phyloP scores from a whole-genome alignment of 2,329 filamentous ascomycete genomes.

The Xylaria sp. region DNA sequence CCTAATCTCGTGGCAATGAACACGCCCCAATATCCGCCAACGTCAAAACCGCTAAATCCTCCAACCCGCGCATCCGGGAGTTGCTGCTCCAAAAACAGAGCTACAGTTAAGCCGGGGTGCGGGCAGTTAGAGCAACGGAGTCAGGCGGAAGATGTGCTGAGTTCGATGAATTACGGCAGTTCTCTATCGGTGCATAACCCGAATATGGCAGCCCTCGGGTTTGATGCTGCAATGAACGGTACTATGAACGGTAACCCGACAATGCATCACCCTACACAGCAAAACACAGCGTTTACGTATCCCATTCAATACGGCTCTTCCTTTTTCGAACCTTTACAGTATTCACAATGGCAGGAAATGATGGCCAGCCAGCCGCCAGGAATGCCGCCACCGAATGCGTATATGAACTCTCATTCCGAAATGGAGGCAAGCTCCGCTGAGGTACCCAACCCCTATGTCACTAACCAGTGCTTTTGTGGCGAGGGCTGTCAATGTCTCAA shows the following conservation, averaged over 20 bases:
- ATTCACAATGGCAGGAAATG: constrained; percentile 25
- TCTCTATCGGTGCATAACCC: constrained; percentile 12
- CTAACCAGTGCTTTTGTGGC: constrained; percentile 56
- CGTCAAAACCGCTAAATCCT: constrained; percentile 14
- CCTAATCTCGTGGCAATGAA: constrained; percentile 20
- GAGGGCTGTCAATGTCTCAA: constrained; percentile 62
- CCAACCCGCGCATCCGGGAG: constrained; percentile 18
- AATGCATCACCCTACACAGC: constrained; percentile 16
- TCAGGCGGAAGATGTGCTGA: constrained; percentile 12
- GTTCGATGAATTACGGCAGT: constrained; percentile 19
- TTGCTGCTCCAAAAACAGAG: constrained; percentile 21
- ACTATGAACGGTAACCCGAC: constrained; percentile 7
- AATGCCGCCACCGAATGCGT: constrained; percentile 9
- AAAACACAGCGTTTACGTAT: constrained; percentile 16
- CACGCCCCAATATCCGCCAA: constrained; percentile 21
- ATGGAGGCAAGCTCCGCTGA: constrained; percentile 4
- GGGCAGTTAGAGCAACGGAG: constrained; percentile 13
- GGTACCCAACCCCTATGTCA: constrained; percentile 3
- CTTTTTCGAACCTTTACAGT: constrained; percentile 23
- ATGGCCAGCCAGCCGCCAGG: constrained; percentile 15
- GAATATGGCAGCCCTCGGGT: constrained; percentile 14
- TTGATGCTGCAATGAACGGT: constrained; percentile 5
- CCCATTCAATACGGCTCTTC: constrained; percentile 15
- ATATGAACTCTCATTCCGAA: constrained; percentile 5
- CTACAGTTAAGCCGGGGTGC: constrained; percentile 5